phyloP scores from a whole-genome alignment of 257 asterid genomes.

The Ilex asprella region DNA sequence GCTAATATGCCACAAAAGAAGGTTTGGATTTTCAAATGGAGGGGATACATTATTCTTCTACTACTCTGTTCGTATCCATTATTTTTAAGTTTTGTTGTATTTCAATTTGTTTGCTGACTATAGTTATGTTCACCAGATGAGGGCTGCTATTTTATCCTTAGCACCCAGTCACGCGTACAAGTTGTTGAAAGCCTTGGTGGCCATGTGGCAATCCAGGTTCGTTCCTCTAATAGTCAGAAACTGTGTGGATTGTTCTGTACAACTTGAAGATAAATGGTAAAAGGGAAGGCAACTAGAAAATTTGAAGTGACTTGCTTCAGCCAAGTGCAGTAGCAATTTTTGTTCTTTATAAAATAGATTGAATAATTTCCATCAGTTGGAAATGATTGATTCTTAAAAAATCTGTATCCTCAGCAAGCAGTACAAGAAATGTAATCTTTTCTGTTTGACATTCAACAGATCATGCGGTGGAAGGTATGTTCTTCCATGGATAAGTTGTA shows the following conservation, averaged over 20 bases:
- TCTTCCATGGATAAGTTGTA: slow-evolving; percentile 80
- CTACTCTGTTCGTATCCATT: not conserved
- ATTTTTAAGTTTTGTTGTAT: not conserved
- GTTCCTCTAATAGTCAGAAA: slow-evolving; percentile 11
- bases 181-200: slow-evolving; percentile 50
- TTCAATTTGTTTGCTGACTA: not conserved
- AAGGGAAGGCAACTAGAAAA: too few species aligned
- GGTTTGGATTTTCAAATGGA: slow-evolving; percentile 31
- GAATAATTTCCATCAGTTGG: too few species aligned
- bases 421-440: slow-evolving; percentile 1
- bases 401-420: not conserved
- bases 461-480: slow-evolving; percentile 41
- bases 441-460: slow-evolving; percentile 28
- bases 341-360: too few species aligned
- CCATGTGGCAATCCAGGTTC: slow-evolving; percentile 76
- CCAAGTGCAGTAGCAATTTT: too few species aligned
- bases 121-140: slow-evolving; percentile 39
- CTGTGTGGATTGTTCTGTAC: too few species aligned
- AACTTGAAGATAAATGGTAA: too few species aligned
- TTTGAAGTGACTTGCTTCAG: too few species aligned
- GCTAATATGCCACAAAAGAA: slow-evolving; percentile 45
- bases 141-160: slow-evolving; percentile 47
- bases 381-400: too few species aligned
- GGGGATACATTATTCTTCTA: not conserved
- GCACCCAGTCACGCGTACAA: slow-evolving; percentile 54